These are phyloP conservation scores for Saturnispora silvae DNA, from an alignment of 805 yeast genomes.

Conservation along the genomic window DNA sequence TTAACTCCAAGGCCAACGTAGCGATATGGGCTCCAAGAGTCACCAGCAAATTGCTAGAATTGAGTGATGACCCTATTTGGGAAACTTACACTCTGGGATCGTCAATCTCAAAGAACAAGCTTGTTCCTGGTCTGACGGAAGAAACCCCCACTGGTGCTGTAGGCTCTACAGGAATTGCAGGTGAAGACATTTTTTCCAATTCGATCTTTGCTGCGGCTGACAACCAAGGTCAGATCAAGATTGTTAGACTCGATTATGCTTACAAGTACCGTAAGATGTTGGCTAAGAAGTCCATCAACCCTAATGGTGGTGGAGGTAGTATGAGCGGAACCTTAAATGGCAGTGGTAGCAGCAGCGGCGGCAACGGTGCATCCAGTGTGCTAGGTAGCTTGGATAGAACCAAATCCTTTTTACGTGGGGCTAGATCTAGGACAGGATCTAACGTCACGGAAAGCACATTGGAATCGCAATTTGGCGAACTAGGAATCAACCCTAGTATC, in stretches of 20 bases:
- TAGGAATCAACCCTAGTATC: too few relatives aligned
- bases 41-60: constrained; percentile 52
- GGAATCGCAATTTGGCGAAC: constrained; percentile 1
- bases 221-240: constrained; percentile 57
- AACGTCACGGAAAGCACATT: constrained; percentile 1
- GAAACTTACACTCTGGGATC: constrained; percentile 2
- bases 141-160: background rate
- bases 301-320: background rate
- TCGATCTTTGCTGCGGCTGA: constrained; percentile 69
- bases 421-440: constrained; percentile 4
- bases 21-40: constrained; percentile 69
- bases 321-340: background rate
- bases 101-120: background rate
- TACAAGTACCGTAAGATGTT: constrained; percentile 26
- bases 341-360: too few relatives aligned
- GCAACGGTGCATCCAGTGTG: background rate
- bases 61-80: constrained; percentile 64
- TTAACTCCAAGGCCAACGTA: constrained; percentile 59
- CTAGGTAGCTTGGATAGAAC: constrained; percentile 1
- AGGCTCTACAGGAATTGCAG: constrained; percentile 7
- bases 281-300: constrained; percentile 15
- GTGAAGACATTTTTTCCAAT: constrained; percentile 27
- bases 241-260: constrained; percentile 74
- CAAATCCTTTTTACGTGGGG: background rate
- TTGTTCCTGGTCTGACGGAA: background rate